phyloP scores from a whole-genome alignment of 768 basidiomycete genomes.

The Lactifluus subvellereus region DNA sequence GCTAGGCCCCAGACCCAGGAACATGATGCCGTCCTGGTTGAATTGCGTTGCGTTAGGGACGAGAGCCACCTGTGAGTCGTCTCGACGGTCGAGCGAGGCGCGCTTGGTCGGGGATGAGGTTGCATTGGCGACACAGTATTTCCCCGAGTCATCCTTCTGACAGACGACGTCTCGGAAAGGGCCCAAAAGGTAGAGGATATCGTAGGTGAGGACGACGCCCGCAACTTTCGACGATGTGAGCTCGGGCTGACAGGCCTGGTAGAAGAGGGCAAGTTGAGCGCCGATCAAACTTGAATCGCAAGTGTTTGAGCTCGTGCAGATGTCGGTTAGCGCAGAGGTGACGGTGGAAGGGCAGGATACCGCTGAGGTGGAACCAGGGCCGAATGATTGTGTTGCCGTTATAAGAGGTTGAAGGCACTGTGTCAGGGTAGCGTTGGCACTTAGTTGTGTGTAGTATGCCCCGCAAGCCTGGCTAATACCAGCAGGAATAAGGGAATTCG shows the following conservation, averaged over 20 bases:
- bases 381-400: conserved; percentile 50
- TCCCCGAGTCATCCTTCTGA: conserved; percentile 61
- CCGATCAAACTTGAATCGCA: conserved; percentile 61
- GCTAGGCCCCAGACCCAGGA: conserved; percentile 66
- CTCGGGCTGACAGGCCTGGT: conserved; percentile 63
- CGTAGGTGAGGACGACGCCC: conserved; percentile 64
- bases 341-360: conserved; percentile 41
- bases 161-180: conserved; percentile 70
- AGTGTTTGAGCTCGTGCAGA: conserved; percentile 46
- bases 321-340: conserved; percentile 41
- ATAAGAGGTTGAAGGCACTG: conserved; percentile 62
- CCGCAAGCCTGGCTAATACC: conserved; percentile 52
- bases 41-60: conserved; percentile 53
- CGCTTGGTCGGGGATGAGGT: conserved; percentile 28
- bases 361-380: conserved; percentile 39
- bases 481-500: conserved; percentile 59
- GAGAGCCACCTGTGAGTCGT: conserved; percentile 31
- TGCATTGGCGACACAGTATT: conserved; percentile 61
- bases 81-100: conserved; percentile 23
- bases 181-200: conserved; percentile 64
- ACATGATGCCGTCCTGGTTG: conserved; percentile 58
- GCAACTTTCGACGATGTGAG: conserved; percentile 46
- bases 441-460: conserved; percentile 54
- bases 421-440: conserved; percentile 51
- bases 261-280: conserved; percentile 60